These are phyloP conservation scores for Citrullus amarus DNA, from an alignment of 306 rosid genomes.

Conservation along the genomic window DNA sequence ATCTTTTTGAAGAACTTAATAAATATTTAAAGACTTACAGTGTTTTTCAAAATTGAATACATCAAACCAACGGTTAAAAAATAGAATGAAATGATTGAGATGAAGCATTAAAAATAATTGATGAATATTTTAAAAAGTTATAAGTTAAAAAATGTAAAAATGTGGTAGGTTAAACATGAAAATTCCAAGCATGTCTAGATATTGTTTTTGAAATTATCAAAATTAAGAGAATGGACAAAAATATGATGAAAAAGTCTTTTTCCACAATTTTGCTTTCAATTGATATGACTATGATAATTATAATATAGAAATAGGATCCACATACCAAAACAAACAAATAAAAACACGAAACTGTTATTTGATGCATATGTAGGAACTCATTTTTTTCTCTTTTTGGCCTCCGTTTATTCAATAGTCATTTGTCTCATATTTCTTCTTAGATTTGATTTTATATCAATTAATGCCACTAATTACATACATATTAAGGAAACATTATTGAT, in stretches of 20 bases:
- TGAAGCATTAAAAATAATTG: too few relatives aligned
- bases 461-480: background rate
- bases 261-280: background rate
- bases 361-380: background rate
- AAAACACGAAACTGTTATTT: background rate
- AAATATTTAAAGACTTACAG: too few relatives aligned
- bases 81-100: too few relatives aligned
- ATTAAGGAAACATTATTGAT: background rate
- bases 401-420: background rate
- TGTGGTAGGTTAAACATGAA: background rate
- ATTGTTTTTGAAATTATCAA: background rate
- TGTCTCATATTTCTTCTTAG: background rate
- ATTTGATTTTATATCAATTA: slow-evolving; percentile 1
- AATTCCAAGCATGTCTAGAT: too few relatives aligned
- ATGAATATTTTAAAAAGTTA: too few relatives aligned
- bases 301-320: background rate
- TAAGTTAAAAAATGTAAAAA: too few relatives aligned
- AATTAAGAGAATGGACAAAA: background rate
- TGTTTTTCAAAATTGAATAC: background rate
- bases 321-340: background rate
- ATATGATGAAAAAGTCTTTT: background rate
- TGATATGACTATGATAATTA: background rate
- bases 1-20: too few relatives aligned
- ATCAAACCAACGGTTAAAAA: too few relatives aligned
- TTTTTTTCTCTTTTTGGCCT: background rate